A percentile compares a stretch with the other conserved stretches of the same genome.
Conservation (phyloP, 108 stramenopile species). For the Discostella stelligeroides region DNA sequence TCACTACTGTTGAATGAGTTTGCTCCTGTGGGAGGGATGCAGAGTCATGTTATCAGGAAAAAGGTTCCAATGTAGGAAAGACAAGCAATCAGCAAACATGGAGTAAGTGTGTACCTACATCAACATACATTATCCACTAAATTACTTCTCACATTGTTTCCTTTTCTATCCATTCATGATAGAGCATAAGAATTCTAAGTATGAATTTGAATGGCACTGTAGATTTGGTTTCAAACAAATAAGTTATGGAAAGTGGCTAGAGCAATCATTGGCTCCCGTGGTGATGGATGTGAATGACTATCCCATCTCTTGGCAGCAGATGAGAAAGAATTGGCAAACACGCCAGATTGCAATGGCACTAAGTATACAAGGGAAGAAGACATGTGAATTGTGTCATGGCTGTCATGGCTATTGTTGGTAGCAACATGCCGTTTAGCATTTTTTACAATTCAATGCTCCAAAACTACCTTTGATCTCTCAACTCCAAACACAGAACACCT, state of each 20-base stretch:
- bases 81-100: too few species aligned
- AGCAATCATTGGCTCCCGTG: not conserved
- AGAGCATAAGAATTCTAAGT: slow-evolving; percentile 25
- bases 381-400: slow-evolving; percentile 14
- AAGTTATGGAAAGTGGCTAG: slow-evolving; percentile 5
- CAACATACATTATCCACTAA: too few species aligned
- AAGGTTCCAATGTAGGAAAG: too few species aligned
- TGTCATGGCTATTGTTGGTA: slow-evolving; percentile 5
- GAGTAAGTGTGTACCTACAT: too few species aligned
- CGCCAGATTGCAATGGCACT: not conserved
- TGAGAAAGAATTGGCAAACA: not conserved
- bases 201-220: slow-evolving; percentile 12
- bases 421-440: slow-evolving; percentile 11
- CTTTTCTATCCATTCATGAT: too few species aligned
- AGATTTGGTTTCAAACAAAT: slow-evolving; percentile 15
- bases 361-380: slow-evolving; percentile 17
- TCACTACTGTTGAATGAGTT: too few species aligned
- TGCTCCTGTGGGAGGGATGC: too few species aligned
- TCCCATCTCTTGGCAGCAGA: not conserved
- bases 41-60: too few species aligned
- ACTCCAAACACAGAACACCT: slow-evolving; percentile 14
- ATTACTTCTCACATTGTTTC: too few species aligned
- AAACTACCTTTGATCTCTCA: slow-evolving; percentile 4
- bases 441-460: slow-evolving; percentile 10
- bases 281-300: not conserved